Evolutionary conservation across 805 yeast genomes (phyloP).

Genomic region (Metschnikowia gelsemii): DNA sequence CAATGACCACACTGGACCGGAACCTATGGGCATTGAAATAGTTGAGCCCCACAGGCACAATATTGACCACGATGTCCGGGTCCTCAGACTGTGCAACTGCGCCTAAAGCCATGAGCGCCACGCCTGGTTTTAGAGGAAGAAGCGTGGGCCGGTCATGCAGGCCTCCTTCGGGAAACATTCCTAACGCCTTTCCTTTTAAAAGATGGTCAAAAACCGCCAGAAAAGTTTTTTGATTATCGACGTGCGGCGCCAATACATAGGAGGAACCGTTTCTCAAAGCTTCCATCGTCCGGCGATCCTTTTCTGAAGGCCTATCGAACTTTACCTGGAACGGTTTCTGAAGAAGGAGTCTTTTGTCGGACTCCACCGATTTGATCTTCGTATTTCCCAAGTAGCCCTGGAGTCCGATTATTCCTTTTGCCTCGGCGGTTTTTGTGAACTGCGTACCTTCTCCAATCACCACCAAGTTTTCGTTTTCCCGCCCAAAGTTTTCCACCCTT

Average conservation of each 20-base stretch:
- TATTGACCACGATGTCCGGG: constrained; percentile 24
- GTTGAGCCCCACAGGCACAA: constrained; percentile 43
- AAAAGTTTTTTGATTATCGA: constrained; percentile 38
- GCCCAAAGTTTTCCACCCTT: constrained; percentile 20
- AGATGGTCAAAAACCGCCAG: constrained; percentile 39
- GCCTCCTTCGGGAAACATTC: constrained; percentile 47
- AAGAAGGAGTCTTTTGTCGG: constrained; percentile 30
- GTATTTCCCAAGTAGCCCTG: constrained; percentile 37
- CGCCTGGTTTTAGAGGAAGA: constrained; percentile 45
- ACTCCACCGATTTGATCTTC: constrained; percentile 30
- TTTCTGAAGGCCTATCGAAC: constrained; percentile 13
- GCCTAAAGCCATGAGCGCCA: constrained; percentile 46
- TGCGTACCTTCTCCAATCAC: constrained; percentile 36
- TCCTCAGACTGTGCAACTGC: constrained; percentile 33
- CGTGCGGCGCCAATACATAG: constrained; percentile 39
- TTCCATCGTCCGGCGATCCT: constrained; percentile 18
- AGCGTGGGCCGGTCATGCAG: constrained; percentile 44
- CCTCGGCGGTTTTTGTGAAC: constrained; percentile 34
- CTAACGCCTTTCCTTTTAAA: constrained; percentile 33
- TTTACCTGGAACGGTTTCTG: constrained; percentile 26
- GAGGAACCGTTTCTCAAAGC: constrained; percentile 28
- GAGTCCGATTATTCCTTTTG: constrained; percentile 39
- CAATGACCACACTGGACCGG: constrained; percentile 42
- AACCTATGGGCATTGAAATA: constrained; percentile 44
- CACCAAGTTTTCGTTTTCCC: constrained; percentile 18